Evolutionary conservation across 495 filamentous ascomycete genomes (phyloP), one percentile per base, ranked within the genome.

Genomic region (Podospora sp.): DNA sequence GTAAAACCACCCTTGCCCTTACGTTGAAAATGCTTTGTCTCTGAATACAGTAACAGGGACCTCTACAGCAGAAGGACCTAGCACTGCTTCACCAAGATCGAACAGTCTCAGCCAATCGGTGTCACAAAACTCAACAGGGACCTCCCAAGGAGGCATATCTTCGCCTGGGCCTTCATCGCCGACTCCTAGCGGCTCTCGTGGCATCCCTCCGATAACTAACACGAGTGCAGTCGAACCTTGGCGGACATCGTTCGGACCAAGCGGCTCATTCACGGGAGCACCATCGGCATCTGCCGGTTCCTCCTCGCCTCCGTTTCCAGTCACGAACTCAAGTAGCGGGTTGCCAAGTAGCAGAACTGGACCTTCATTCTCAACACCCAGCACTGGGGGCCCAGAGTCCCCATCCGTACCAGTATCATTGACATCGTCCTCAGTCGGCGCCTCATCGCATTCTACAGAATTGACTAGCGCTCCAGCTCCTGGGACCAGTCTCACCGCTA

Each of bases 261-360:
- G 59, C 22, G 36, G 59, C 20, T 36, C 59, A 16, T 62, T 29
- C 9, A 24, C 60, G 6, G 18, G 9, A 51, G 36, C 35, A 14
- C 35, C 63, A 35, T 18, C 63, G n/a, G n/a, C n/a, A n/a, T n/a
- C n/a, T n/a, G n/a, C n/a, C n/a, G n/a, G n/a, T n/a, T 46, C 25
- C 9, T 60, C 57, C 12, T 11, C 60, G n/a, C 60, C 65, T 1
- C 66, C 66, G 14, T 71, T 71, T 40, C 66, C 74, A 22, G 46
- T 55, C 36, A 29, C 65, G 46, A 65, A 61, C 25, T 69, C 65
- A 9, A 72, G 26, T 18, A 57, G 65, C 16, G 27, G 21, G 2
- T 16, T 52, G n/a, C 20, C 66, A 3, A 6, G 2, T 22, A 25
- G 65, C 3, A 33, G 29, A 25, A 12, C 20, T 57, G 60, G 60